Evolutionary conservation across 2,329 filamentous ascomycete genomes (phyloP).

Genomic region (Colletotrichum endophyticum): DNA sequence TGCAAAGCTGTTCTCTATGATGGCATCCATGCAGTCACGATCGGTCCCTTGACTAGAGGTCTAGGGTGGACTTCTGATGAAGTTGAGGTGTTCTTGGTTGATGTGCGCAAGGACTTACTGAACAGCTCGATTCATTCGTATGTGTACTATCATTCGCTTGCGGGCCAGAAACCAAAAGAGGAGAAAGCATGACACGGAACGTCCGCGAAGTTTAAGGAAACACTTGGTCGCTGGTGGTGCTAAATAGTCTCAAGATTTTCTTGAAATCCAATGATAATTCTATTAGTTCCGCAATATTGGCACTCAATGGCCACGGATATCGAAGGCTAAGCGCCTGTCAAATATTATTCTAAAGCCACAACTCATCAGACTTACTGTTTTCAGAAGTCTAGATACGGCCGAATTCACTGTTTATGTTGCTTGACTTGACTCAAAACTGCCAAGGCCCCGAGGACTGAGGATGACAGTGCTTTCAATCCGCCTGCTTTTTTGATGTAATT

Average conservation of each 20-base stretch:
- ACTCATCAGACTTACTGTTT: too few species aligned
- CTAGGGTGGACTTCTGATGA: not conserved
- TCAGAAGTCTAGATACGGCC: too few species aligned
- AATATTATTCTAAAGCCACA: too few species aligned
- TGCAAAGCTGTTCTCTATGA: not conserved
- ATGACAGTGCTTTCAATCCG: too few species aligned
- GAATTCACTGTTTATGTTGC: fast-evolving
- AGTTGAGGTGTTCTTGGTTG: not conserved
- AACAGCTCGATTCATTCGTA: slow-evolving; percentile 34
- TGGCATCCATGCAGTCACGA: not conserved
- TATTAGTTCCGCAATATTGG: not conserved
- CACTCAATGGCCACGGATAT: not conserved
- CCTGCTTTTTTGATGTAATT: too few species aligned
- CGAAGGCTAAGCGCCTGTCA: too few species aligned
- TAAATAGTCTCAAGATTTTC: not conserved
- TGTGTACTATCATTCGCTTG: not conserved
- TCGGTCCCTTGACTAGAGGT: not conserved
- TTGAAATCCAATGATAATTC: not conserved
- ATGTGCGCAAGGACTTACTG: not conserved
- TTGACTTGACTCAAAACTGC: fast-evolving
- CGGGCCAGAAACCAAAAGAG: not conserved
- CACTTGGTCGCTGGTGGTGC: not conserved
- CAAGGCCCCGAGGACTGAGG: too few species aligned
- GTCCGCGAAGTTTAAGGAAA: not conserved
- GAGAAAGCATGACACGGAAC: not conserved